phyloP scores from a whole-genome alignment of 768 basidiomycete species.

The Paxillus involutus region DNA sequence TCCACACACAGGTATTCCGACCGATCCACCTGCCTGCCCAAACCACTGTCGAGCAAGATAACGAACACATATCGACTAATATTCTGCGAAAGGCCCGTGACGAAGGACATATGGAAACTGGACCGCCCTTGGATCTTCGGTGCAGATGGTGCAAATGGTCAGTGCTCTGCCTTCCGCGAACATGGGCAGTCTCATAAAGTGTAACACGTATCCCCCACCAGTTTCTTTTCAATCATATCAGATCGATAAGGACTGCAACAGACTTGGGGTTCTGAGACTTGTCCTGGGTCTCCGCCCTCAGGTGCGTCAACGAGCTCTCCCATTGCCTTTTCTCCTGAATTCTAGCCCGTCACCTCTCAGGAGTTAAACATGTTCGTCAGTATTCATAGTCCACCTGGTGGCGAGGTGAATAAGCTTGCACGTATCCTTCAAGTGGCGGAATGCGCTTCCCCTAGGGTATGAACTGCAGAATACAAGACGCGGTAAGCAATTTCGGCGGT shows the following conservation, averaged over 20 bases:
- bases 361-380: neutral
- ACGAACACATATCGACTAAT: slow-evolving; percentile 29
- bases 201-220: slow-evolving; percentile 21
- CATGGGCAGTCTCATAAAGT: too few relatives aligned
- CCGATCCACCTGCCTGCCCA: too few relatives aligned
- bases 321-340: too few relatives aligned
- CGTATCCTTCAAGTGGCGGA: too few relatives aligned
- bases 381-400: slow-evolving; percentile 11
- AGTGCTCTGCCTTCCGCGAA: too few relatives aligned
- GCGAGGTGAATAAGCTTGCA: slow-evolving; percentile 7
- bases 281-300: neutral
- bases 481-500: too few relatives aligned
- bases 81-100: slow-evolving; percentile 19
- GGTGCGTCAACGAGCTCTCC: slow-evolving; percentile 1
- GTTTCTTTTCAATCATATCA: neutral
- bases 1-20: too few relatives aligned
- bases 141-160: too few relatives aligned
- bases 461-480: too few relatives aligned
- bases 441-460: slow-evolving; percentile 4
- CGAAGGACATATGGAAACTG: slow-evolving; percentile 17
- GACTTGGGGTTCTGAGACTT: slow-evolving; percentile 1
- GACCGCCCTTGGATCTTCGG: slow-evolving; percentile 33
- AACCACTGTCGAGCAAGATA: slow-evolving; percentile 33
- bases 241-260: neutral
- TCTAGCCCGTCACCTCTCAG: neutral